These are phyloP conservation scores for Microsporum ferrugineum DNA, from an alignment of 2,329 filamentous ascomycete genomes.

Conservation along the genomic window DNA sequence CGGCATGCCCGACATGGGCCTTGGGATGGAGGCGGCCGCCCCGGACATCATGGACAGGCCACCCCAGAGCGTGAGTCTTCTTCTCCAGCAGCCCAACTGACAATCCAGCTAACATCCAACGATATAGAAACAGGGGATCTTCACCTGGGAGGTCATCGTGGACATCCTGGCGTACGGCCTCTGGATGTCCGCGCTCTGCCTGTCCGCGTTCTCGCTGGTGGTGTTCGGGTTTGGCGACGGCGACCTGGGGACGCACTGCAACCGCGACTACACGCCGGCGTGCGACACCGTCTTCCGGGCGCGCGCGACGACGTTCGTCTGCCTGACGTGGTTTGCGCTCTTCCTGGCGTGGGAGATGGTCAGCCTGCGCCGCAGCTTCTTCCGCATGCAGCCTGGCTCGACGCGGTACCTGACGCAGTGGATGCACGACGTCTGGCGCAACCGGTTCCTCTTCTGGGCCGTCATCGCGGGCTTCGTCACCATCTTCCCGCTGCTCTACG, in stretches of 20 bases:
- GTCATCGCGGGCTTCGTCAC: slow-evolving; percentile 47
- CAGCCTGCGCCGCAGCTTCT: slow-evolving; percentile 60
- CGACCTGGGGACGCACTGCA: slow-evolving; percentile 50
- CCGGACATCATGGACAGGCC: slow-evolving; percentile 69
- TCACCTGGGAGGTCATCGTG: slow-evolving; percentile 63
- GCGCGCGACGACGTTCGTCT: slow-evolving; percentile 61
- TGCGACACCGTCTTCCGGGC: slow-evolving; percentile 60
- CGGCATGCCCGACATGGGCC: slow-evolving; percentile 74
- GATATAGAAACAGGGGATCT: slow-evolving; percentile 51
- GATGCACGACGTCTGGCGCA: slow-evolving; percentile 57
- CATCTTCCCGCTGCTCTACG: slow-evolving; percentile 53
- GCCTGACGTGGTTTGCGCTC: slow-evolving; percentile 63
- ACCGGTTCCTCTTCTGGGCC: slow-evolving; percentile 60
- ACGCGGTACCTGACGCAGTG: slow-evolving; percentile 54
- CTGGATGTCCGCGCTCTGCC: slow-evolving; percentile 62
- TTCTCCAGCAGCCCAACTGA: background rate
- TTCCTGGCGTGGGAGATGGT: slow-evolving; percentile 73
- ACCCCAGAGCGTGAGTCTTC: slow-evolving; percentile 47
- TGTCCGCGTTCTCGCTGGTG: slow-evolving; percentile 52
- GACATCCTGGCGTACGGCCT: slow-evolving; percentile 72
- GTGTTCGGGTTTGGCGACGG: slow-evolving; percentile 52
- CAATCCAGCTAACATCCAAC: background rate
- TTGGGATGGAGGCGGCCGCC: slow-evolving; percentile 66
- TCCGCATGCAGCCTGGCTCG: slow-evolving; percentile 57
- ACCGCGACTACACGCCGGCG: slow-evolving; percentile 42